Conservation (phyloP, 768 basidiomycete species). For the Tricholoma saponaceum region DNA sequence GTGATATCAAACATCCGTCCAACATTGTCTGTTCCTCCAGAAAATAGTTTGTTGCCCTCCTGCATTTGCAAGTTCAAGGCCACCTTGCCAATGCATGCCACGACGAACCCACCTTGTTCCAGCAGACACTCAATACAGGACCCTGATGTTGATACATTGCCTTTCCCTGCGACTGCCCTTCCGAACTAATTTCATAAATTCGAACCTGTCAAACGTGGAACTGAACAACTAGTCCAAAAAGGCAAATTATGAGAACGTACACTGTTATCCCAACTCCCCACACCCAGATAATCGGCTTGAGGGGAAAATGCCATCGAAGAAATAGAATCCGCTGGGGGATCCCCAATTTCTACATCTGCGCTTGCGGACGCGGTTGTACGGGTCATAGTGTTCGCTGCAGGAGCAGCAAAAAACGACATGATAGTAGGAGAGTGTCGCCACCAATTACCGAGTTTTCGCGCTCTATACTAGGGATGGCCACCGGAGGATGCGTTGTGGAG, state of each 20-base stretch:
- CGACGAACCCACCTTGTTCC: slow-evolving; percentile 71
- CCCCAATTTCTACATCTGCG: slow-evolving; percentile 67
- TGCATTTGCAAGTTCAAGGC: slow-evolving; percentile 24
- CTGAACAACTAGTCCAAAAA: slow-evolving; percentile 1
- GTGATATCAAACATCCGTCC: slow-evolving; percentile 89
- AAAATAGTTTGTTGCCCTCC: slow-evolving; percentile 92
- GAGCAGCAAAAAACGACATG: neutral
- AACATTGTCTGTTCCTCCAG: slow-evolving; percentile 92
- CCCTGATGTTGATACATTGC: slow-evolving; percentile 90
- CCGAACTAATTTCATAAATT: slow-evolving; percentile 82
- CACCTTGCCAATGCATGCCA: neutral
- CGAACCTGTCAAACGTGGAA: slow-evolving; percentile 56
- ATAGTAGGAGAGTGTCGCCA: too few relatives aligned
- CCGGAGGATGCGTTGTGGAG: too few relatives aligned
- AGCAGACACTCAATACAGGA: slow-evolving; percentile 83
- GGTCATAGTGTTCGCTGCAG: neutral
- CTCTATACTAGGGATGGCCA: too few relatives aligned
- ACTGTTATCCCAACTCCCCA: slow-evolving; percentile 92
- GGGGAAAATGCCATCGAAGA: slow-evolving; percentile 82
- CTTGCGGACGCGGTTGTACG: neutral
- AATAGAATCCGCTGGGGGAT: slow-evolving; percentile 84
- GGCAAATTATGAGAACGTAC: slow-evolving; percentile 36
- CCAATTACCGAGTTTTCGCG: too few relatives aligned
- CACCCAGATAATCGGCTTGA: slow-evolving; percentile 84
- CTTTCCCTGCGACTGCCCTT: slow-evolving; percentile 81